Evolutionary conservation across 108 stramenopile genomes (phyloP), one percentile per base, ranked within the genome.

Genomic region (Nannochloropsis salina): DNA sequence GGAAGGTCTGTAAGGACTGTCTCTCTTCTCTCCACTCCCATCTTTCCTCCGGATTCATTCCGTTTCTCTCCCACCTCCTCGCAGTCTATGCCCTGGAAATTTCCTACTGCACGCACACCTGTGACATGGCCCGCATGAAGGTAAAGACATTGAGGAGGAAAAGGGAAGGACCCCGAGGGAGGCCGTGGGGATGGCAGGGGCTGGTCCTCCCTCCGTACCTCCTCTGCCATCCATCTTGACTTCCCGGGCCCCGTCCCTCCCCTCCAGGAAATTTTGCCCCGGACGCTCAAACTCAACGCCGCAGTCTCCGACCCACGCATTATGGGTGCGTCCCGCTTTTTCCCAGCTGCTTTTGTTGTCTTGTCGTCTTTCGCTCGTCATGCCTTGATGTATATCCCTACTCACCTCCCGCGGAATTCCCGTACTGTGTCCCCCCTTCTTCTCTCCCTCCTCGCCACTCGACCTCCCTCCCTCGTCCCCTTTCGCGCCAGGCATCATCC

Each of bases 61-160:
- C 47, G 12, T 51, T 51, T 51, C 47, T 15, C 0, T 15, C 47
- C 47, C 15, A 10, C 47, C 47, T 15, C 47, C 47, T 12, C 10
- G 12, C 47, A 51, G 47, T 89, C 43, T 92, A 92, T 80, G 89
- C 89, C 22, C 41, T 92, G 43, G 85, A 87, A 43, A 92, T 92
- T 45, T 79, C 83, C 42, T 45, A 90, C 41, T 87, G 86, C 80
- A 51, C 83, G 8, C 9, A 42, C 8, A 90, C 89, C 12, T 15
- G 74, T 5, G n/a, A 91, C n/a, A 40, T 42, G 44, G 42, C 31
- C 8, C 80, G 83, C 22, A 86, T 91, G 84, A 81, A 84, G 80
- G 47, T 51, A 51, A 0, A 15, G 12, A 51, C 12, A 15, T 10
- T 12, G 47, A 15, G 47, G 10, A 51, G 47, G 47, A 51, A 1